Evolutionary conservation across 257 asterid genomes (phyloP).

Genomic region (Verbascum thapsus): DNA sequence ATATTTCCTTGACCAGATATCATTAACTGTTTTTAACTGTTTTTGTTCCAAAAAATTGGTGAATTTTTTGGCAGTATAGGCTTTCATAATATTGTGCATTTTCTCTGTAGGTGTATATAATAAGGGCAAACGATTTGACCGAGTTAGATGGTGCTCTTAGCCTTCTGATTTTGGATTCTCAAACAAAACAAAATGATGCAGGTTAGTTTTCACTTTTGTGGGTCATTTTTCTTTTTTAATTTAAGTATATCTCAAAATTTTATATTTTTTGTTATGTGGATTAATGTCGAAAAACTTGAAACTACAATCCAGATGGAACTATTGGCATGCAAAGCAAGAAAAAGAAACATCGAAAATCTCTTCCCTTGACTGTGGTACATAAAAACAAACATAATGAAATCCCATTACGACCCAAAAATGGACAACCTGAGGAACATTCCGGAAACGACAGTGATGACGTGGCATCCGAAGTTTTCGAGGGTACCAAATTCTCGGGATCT

Average conservation of each 20-base stretch:
- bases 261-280: neutral
- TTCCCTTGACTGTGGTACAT: constrained; percentile 35
- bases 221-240: neutral
- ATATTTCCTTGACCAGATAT: neutral
- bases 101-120: constrained; percentile 50
- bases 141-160: constrained; percentile 95
- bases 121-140: constrained; percentile 70
- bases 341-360: constrained; percentile 37
- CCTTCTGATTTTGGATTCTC: constrained; percentile 73
- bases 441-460: constrained; percentile 49
- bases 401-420: constrained; percentile 15
- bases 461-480: constrained; percentile 45
- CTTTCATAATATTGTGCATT: constrained; percentile 25
- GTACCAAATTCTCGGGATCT: constrained; percentile 30
- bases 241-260: neutral
- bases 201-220: constrained; percentile 61
- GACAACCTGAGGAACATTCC: constrained; percentile 36
- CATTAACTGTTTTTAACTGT: neutral
- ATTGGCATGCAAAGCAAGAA: constrained; percentile 28
- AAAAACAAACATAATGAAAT: constrained; percentile 28
- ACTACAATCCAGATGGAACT: constrained; percentile 30
- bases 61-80: neutral
- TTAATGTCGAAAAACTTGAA: constrained; percentile 2
- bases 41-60: neutral
- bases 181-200: constrained; percentile 61